These are phyloP conservation scores for Pulveroboletus sp. DNA, from an alignment of 768 basidiomycete species.

Conservation along the genomic window DNA sequence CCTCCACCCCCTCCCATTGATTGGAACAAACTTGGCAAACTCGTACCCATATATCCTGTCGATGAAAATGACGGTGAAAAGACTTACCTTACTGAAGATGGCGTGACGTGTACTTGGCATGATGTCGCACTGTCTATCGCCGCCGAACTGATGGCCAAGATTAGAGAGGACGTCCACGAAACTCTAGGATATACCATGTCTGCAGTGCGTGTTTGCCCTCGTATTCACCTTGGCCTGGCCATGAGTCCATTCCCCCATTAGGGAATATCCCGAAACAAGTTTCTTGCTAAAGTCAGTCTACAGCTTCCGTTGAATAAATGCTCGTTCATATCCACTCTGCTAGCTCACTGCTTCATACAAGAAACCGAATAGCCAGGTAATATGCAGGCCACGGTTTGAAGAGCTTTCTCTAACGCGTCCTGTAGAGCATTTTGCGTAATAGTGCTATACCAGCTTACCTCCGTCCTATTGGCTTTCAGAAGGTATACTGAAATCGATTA, in stretches of 20 bases:
- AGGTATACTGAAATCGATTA: constrained; percentile 39
- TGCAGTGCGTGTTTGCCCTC: constrained; percentile 51
- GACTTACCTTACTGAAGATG: constrained; percentile 23
- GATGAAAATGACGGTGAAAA: constrained; percentile 21
- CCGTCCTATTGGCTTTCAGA: constrained; percentile 81
- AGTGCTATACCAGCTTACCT: constrained; percentile 82
- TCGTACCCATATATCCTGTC: constrained; percentile 52
- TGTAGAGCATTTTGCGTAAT: constrained; percentile 79
- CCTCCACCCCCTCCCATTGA: constrained; percentile 63
- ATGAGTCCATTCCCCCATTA: constrained; percentile 23
- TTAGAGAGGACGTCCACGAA: constrained; percentile 60
- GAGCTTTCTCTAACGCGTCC: constrained; percentile 1
- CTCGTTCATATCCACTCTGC: constrained; percentile 2
- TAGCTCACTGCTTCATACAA: constrained; percentile 87
- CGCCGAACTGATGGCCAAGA: constrained; percentile 78
- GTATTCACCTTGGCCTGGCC: background rate
- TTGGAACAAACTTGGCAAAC: constrained; percentile 57
- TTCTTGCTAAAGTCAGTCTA: constrained; percentile 76
- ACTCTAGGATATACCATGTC: constrained; percentile 91
- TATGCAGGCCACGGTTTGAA: background rate
- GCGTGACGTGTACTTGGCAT: constrained; percentile 66
- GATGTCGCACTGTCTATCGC: constrained; percentile 88
- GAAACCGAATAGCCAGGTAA: constrained; percentile 84
- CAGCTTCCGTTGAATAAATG: background rate
- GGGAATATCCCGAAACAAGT: constrained; percentile 93